These are phyloP conservation scores for Xanthoconium separans DNA, from an alignment of 1,284 basidiomycete species.

Conservation along the genomic window DNA sequence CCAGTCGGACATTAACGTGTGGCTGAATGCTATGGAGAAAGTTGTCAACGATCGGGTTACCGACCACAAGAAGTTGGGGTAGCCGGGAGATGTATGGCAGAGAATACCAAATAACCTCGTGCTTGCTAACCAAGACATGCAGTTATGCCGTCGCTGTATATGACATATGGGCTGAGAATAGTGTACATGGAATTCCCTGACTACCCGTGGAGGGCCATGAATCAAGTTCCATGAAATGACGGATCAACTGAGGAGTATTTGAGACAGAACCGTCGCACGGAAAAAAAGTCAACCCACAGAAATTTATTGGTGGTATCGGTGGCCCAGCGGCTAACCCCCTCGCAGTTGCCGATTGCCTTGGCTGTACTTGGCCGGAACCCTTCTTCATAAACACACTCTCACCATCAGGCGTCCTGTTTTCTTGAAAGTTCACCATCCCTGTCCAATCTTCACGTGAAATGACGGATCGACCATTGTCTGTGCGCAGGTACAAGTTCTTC, in stretches of 20 bases:
- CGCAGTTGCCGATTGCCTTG: not conserved
- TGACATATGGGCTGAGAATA: not conserved
- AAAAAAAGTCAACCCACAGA: constrained; percentile 22
- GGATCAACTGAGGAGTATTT: constrained; percentile 23
- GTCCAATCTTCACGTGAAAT: constrained; percentile 39
- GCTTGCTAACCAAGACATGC: not conserved
- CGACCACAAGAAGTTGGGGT: constrained; percentile 44
- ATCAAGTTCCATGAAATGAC: constrained; percentile 22
- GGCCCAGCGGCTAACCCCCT: constrained; percentile 8
- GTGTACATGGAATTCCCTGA: constrained; percentile 5
- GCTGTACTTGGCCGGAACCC: not conserved
- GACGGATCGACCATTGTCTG: constrained; percentile 27
- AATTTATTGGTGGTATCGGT: constrained; percentile 16
- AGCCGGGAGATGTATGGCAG: constrained; percentile 3
- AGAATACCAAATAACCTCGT: too few relatives aligned
- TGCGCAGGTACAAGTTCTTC: constrained; percentile 53
- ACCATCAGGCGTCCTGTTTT: not conserved
- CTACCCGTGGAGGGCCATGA: not conserved
- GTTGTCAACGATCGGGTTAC: constrained; percentile 59
- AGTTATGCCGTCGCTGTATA: not conserved
- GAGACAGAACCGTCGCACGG: not conserved
- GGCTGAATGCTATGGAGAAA: constrained; percentile 77
- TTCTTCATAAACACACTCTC: not conserved
- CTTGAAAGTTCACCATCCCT: constrained; percentile 36
- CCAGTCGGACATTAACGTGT: constrained; percentile 53